These are phyloP conservation scores for Arthonia radiata DNA, from an alignment of 495 filamentous ascomycete genomes.

Conservation along the genomic window DNA sequence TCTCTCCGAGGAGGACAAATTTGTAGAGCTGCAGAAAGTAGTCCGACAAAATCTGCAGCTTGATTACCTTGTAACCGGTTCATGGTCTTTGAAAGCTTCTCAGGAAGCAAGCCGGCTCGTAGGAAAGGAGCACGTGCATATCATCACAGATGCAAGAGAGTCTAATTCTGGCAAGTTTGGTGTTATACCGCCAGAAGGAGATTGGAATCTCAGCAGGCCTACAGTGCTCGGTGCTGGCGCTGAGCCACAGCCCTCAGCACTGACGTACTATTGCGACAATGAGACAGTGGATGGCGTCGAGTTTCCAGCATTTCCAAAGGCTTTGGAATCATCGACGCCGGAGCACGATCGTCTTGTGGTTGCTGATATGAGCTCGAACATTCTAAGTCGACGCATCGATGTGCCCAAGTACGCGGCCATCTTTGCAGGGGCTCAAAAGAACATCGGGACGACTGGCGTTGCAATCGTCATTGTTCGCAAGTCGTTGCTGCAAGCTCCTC, in stretches of 20 bases:
- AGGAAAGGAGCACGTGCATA: constrained; percentile 53
- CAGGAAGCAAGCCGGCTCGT: constrained; percentile 59
- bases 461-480: constrained; percentile 65
- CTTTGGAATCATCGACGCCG: constrained; percentile 25
- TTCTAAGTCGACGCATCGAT: constrained; percentile 37
- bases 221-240: constrained; percentile 23
- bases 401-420: constrained; percentile 46
- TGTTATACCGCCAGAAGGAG: constrained; percentile 45
- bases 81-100: constrained; percentile 82
- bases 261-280: constrained; percentile 84
- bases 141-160: constrained; percentile 45
- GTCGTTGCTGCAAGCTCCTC: constrained; percentile 43
- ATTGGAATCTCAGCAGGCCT: constrained; percentile 54
- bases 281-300: constrained; percentile 94
- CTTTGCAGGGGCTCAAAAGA: constrained; percentile 78
- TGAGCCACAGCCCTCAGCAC: constrained; percentile 25
- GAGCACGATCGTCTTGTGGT: constrained; percentile 38
- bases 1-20: constrained; percentile 21
- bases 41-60: constrained; percentile 42
- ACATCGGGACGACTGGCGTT: constrained; percentile 63
- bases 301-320: constrained; percentile 49
- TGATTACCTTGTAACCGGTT: constrained; percentile 79
- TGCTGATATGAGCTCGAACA: constrained; percentile 73
- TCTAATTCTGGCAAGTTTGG: constrained; percentile 69
- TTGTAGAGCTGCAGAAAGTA: constrained; percentile 33